phyloP scores from a whole-genome alignment of 2,329 filamentous ascomycete genomes.

The Dactylellina parvicollis region DNA sequence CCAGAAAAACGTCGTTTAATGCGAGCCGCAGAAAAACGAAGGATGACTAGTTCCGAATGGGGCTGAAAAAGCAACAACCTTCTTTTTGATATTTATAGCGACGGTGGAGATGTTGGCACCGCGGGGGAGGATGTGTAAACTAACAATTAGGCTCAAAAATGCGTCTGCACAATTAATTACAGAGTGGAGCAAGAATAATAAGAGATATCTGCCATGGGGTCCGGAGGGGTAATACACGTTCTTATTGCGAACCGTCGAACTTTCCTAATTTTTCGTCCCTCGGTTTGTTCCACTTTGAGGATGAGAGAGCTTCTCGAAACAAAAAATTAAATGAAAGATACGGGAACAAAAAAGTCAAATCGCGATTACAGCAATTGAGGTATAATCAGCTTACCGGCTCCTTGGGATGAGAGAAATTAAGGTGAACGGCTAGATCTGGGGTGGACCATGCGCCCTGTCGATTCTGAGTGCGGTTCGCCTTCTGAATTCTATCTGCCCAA shows the following conservation, averaged over 20 bases:
- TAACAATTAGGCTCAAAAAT: too few relatives aligned
- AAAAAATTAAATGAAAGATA: neutral
- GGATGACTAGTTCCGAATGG: neutral
- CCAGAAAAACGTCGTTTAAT: constrained; percentile 3
- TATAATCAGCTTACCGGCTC: constrained; percentile 3
- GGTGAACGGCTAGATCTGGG: constrained; percentile 12
- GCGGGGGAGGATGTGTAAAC: neutral
- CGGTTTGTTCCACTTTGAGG: neutral
- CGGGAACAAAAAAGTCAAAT: constrained; percentile 1
- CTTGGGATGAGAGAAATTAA: constrained; percentile 19
- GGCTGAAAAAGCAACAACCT: constrained; percentile 7
- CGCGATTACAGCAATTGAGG: neutral
- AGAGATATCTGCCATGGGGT: too few relatives aligned
- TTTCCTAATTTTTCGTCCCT: neutral
- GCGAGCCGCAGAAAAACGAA: constrained; percentile 23
- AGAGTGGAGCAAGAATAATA: too few relatives aligned
- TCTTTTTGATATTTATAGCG: neutral
- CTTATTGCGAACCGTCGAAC: too few relatives aligned
- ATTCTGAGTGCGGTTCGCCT: constrained; percentile 15
- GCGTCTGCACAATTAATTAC: too few relatives aligned
- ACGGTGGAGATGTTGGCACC: neutral
- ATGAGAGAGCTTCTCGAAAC: constrained; percentile 32
- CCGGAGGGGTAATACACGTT: too few relatives aligned
- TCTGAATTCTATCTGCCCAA: constrained; percentile 32
- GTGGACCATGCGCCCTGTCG: constrained; percentile 3